Evolutionary conservation across 1,284 basidiomycete species (phyloP).

Genomic region (Polyporus tsugae): DNA sequence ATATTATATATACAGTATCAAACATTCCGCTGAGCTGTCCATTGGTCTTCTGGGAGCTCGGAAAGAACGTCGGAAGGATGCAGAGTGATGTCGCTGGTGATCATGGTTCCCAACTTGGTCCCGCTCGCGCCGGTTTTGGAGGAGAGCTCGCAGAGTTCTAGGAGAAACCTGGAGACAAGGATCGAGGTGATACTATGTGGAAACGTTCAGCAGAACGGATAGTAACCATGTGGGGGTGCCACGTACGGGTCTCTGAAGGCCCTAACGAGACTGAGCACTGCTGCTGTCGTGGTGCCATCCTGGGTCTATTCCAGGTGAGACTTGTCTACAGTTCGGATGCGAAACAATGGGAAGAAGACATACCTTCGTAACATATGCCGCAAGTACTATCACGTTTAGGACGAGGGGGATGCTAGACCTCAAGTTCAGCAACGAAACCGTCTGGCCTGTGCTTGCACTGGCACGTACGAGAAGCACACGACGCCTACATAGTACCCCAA

Average conservation of each 20-base stretch:
- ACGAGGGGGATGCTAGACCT: neutral
- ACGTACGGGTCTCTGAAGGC: conserved; percentile 4
- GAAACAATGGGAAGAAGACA: too few species aligned
- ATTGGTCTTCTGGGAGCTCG: neutral
- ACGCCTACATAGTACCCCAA: neutral
- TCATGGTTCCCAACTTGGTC: neutral
- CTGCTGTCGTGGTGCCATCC: neutral
- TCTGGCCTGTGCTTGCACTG: too few species aligned
- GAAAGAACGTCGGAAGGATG: conserved; percentile 3
- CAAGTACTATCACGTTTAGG: neutral
- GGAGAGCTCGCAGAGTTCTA: conserved; percentile 1
- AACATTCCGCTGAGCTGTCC: neutral
- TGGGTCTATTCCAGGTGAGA: neutral
- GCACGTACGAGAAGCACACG: conserved; percentile 1
- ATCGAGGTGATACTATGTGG: neutral
- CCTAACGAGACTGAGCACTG: neutral
- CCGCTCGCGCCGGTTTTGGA: neutral
- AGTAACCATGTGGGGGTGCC: too few species aligned
- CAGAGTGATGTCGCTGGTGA: neutral
- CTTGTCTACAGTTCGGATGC: neutral
- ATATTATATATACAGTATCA: neutral
- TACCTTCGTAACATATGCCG: neutral
- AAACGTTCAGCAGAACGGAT: neutral
- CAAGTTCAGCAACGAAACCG: neutral
- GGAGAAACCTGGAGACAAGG: conserved; percentile 3